These are phyloP conservation scores for Fraxinus sp. DNA, from an alignment of 305 asterid species.

Conservation along the genomic window DNA sequence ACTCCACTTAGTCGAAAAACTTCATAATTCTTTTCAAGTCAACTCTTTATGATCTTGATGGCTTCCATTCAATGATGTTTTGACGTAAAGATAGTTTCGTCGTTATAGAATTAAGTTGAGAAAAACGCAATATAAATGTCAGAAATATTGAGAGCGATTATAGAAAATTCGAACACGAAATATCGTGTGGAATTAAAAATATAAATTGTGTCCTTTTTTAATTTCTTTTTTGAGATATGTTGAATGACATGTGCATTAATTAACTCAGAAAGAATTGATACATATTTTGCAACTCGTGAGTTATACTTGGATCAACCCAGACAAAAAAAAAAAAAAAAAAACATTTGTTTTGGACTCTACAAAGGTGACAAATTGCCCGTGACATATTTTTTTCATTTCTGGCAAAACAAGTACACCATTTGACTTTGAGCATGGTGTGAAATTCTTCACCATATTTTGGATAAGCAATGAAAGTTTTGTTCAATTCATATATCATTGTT, in stretches of 20 bases:
- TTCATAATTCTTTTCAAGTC: background rate
- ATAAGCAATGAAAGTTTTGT: background rate
- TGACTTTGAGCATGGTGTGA: background rate
- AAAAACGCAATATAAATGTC: background rate
- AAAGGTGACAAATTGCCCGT: background rate
- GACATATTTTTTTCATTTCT: background rate
- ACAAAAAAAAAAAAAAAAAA: background rate
- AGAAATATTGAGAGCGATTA: background rate
- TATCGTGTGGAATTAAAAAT: background rate
- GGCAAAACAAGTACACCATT: background rate
- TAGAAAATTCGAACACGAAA: background rate
- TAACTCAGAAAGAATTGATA: background rate
- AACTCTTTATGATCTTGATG: background rate
- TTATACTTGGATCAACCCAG: background rate
- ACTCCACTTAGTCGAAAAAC: constrained; percentile 24
- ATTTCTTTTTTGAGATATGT: background rate
- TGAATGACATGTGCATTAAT: background rate
- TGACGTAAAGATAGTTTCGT: background rate
- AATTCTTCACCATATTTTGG: background rate
- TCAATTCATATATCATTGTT: background rate
- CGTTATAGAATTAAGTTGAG: background rate
- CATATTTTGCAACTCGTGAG: background rate
- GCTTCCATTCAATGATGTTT: background rate
- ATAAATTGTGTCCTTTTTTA: background rate
- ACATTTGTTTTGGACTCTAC: background rate